A percentile compares a stretch with the other conserved stretches of the same genome.
Evolutionary conservation across 1,284 basidiomycete species (phyloP).

Genomic region (Pisolithus thermaeus): DNA sequence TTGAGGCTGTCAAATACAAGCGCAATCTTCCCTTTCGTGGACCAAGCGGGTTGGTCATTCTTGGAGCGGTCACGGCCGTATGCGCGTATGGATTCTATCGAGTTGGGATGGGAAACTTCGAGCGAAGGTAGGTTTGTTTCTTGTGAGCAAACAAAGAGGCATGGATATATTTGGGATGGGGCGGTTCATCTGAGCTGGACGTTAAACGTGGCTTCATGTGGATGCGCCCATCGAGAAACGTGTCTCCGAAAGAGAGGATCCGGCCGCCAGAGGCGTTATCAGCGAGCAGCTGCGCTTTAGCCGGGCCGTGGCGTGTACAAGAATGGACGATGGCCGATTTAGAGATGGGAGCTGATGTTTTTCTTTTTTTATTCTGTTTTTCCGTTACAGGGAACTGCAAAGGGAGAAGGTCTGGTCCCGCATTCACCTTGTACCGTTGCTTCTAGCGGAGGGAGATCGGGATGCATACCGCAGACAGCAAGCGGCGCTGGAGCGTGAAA

Average conservation of each 20-base stretch:
- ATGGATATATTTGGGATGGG: conserved; percentile 36
- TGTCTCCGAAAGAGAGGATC: conserved; percentile 41
- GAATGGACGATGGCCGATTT: conserved; percentile 12
- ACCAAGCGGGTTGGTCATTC: conserved; percentile 82
- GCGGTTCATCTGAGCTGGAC: conserved; percentile 50
- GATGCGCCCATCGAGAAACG: conserved; percentile 27
- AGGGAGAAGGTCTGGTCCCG: conserved; percentile 95
- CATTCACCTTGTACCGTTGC: conserved; percentile 89
- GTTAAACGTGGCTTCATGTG: conserved; percentile 51
- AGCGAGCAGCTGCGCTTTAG: conserved; percentile 19
- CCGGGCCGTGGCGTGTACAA: conserved; percentile 33
- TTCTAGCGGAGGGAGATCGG: conserved; percentile 91
- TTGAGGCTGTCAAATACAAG: conserved; percentile 92
- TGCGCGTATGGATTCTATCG: conserved; percentile 93
- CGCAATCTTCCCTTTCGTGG: conserved; percentile 93
- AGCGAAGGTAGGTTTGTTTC: conserved; percentile 73
- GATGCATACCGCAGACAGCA: conserved; percentile 81
- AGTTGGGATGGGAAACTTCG: conserved; percentile 84
- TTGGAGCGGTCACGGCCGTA: conserved; percentile 79
- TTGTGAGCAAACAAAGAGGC: conserved; percentile 19
- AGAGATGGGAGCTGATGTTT: not conserved
- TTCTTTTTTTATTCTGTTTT: conserved; percentile 15
- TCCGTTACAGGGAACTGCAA: conserved; percentile 74
- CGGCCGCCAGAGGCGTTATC: conserved; percentile 53
- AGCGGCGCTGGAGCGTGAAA: conserved; percentile 78